Evolutionary conservation across 176 grass and related monocot species (phyloP).

Genomic region (Oryza longistaminata): DNA sequence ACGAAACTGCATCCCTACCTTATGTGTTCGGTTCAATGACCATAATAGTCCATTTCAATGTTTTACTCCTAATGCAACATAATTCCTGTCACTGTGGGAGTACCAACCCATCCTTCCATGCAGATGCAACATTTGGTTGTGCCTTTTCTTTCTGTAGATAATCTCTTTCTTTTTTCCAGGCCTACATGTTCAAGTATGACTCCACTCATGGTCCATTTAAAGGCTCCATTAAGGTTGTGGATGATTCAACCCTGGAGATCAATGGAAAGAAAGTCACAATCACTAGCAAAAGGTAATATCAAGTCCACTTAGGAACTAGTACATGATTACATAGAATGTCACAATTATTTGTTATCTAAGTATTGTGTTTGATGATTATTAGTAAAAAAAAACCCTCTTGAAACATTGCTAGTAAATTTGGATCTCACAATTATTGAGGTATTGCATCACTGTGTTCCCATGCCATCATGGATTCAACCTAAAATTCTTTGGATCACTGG

Average conservation of each 20-base stretch:
- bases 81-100: not conserved
- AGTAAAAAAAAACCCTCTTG: not conserved
- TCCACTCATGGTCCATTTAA: slow-evolving; percentile 88
- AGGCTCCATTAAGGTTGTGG: slow-evolving; percentile 76
- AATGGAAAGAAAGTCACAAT: slow-evolving; percentile 84
- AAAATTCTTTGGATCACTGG: not conserved
- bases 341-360: not conserved
- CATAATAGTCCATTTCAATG: not conserved
- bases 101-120: slow-evolving; percentile 14
- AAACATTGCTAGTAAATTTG: slow-evolving; percentile 5
- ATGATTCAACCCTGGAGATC: slow-evolving; percentile 83
- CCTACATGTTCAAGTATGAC: slow-evolving; percentile 99
- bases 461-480: not conserved
- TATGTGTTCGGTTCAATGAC: not conserved
- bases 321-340: slow-evolving; percentile 14
- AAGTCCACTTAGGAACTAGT: not conserved
- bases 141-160: slow-evolving; percentile 3
- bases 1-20: slow-evolving; percentile 1
- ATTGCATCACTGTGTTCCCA: not conserved
- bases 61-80: not conserved
- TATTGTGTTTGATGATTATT: not conserved
- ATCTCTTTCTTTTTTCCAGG: slow-evolving; percentile 51
- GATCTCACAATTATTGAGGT: not conserved
- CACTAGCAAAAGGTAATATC: slow-evolving; percentile 84
- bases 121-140: not conserved